Base-by-base conservation (phyloP, 23 red algal genomes). In the Agarophyton chilense region DNA sequence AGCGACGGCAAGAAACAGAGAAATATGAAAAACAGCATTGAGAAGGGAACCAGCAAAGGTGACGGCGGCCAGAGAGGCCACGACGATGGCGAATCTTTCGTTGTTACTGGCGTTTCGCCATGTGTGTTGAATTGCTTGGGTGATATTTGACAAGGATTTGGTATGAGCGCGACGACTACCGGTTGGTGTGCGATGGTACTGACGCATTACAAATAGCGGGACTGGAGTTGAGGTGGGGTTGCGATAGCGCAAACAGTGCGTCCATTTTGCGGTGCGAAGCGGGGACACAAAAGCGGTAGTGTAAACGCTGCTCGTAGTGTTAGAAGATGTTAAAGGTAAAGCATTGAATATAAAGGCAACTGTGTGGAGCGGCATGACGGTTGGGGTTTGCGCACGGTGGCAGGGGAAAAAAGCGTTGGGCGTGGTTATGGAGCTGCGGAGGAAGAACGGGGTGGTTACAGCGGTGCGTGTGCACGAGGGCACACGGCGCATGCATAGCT, bases 1-100 rank as follows among this genome's bases (percentile, higher is more conserved):
- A 10, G 38, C n/a, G 40, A 89, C 73, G 25, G 73, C 85, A 13
- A 89, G 55, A 4, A 65, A 45, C 6, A 79, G 52, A 14, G 73
- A 79, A 13, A 79, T 17, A 32, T 78, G 70, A 28, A 89, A 78
- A 10, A 89, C 36, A 53, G 78, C 67, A 35, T 89, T 89, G 34
- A 79, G 31, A 24, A 71, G 19, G 53, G 67, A 36, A 3, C 71
- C 85, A 21, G 72, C 73, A 46, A 78, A 49, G 1, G 71, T 35
- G 5, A 89, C 54, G 14, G 71, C 70, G 40, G 39, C 55, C 18
- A 89, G 16, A 1, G 55, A n/a, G 3, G 85, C 71, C 22, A 61
- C 53, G 11, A 53, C 39, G 50, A 78, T 32, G 9, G 74, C 32
- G 10, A 77, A 89, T 2, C 85, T 46, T 21, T 89, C 68, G 21